Evolutionary conservation across 768 basidiomycete genomes (phyloP), one percentile per base, ranked within the genome.

Genomic region (Naganishia randhawae): DNA sequence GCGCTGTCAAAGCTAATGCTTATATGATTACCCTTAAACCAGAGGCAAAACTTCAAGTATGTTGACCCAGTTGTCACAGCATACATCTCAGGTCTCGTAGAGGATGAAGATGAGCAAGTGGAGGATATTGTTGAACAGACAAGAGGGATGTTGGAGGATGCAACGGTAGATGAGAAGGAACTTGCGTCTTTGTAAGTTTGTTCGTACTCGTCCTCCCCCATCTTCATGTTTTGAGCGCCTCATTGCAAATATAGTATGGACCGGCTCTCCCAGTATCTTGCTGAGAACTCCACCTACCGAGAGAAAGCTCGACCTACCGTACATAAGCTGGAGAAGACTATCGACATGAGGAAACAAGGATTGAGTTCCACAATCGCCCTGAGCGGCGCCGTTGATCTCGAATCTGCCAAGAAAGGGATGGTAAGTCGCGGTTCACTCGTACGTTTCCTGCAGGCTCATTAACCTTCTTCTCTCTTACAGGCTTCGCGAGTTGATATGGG

Each of bases 101-200:
- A 80, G 16, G 80, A 81, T 63, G 80, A 81, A 67, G 80, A 81
- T 64, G 80, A 81, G 51, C 77, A 79, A 51, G 73, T 78, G n/a
- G 77, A 77, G 2, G 79, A 80, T 65, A 80, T 81, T 53, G 71
- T 78, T 14, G 77, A 78, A 45, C 77, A 79, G 75, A 78, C 76
- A 3, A 70, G 73, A 29, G 80, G 79, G 2, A 81, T 81, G 80
- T 70, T 81, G 53, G 71, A 72, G 57, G 69, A 70, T 63, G 63
- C 67, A 68, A 74, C 29, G 67, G 71, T 71, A 70, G 72, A 16
- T 71, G 74, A 29, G 69, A 33, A 68, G 55, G 66, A 66, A 7
- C 67, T 81, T 45, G 77, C 79, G 50, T 74, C 73, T 16, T 78
- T 81, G 80, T 80, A 51, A 72, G 80, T 76, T 3, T 11, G 37